Evolutionary conservation across 495 filamentous ascomycete genomes (phyloP).

Genomic region (Eremomyces bilateralis): DNA sequence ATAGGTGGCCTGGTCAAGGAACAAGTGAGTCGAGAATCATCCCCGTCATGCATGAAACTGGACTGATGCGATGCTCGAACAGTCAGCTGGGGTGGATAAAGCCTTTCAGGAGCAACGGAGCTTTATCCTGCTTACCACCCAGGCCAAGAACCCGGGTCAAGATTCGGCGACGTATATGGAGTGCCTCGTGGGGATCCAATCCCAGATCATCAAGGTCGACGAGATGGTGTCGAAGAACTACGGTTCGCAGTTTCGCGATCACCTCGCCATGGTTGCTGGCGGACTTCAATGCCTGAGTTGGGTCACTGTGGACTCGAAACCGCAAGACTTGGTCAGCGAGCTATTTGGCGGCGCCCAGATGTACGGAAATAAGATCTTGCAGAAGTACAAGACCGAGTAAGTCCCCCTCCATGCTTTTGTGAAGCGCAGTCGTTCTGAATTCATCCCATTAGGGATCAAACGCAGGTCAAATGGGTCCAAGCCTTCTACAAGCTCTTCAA

Average conservation of each 20-base stretch:
- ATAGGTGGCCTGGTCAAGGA: slow-evolving; percentile 60
- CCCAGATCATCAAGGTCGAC: slow-evolving; percentile 49
- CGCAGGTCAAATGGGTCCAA: slow-evolving; percentile 68
- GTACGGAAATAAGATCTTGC: slow-evolving; percentile 78
- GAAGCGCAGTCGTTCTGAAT: slow-evolving; percentile 9
- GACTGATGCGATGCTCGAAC: not conserved
- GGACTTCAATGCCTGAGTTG: slow-evolving; percentile 70
- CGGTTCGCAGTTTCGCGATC: slow-evolving; percentile 43
- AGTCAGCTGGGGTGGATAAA: slow-evolving; percentile 37
- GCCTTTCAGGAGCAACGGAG: slow-evolving; percentile 68
- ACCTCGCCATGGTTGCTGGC: slow-evolving; percentile 70
- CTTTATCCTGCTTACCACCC: slow-evolving; percentile 71
- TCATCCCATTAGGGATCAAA: slow-evolving; percentile 34
- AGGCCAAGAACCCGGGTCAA: slow-evolving; percentile 75
- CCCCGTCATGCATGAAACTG: not conserved
- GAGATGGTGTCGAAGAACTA: slow-evolving; percentile 63
- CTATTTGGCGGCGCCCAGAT: slow-evolving; percentile 61
- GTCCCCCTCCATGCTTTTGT: slow-evolving; percentile 8
- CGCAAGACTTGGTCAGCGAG: slow-evolving; percentile 60
- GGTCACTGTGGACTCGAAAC: slow-evolving; percentile 60
- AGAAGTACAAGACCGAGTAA: slow-evolving; percentile 77
- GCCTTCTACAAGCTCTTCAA: slow-evolving; percentile 75
- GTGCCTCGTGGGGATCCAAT: slow-evolving; percentile 63
- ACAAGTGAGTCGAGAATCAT: slow-evolving; percentile 31
- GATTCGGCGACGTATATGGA: slow-evolving; percentile 43